Evolutionary conservation across 495 filamentous ascomycete species (phyloP), one percentile per base, ranked within the genome.

Genomic region (Trichoderma parareesei): DNA sequence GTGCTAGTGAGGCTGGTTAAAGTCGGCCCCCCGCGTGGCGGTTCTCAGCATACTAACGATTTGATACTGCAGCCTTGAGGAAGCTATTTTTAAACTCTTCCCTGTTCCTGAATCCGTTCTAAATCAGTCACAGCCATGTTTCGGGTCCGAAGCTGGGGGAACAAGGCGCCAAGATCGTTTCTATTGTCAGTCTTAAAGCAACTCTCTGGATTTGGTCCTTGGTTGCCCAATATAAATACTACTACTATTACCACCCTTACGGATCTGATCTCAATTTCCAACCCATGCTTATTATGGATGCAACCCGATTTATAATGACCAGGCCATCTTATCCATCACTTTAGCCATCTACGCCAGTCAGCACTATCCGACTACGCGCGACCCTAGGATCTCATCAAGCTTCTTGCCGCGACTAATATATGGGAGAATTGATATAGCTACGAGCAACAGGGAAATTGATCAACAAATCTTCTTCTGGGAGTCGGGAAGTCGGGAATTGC

Each of bases 281-380:
- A 10, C 53, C 46, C 53, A 57, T 57, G 20, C 53, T 35, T 14
- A 57, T 57, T 57, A 10, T 57, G 53, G 53, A 37, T 57, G 35
- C 33, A 4, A 14, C 11, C 27, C 16, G 20, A 35, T 14, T 33
- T 27, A 20, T 57, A 11, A n/a, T 13, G 37, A 37, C 27, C 53
- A n/a, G 37, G 46, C 10, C 27, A 57, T 57, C 53, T 57, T 3
- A 37, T 57, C 27, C 33, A 57, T 57, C 53, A 37, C 53, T 37
- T 57, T 57, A 57, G 53, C 53, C 53, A 37, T 57, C 53, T 57
- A 14, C 27, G 53, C 53, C 53, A 18, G 53, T 57, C 53, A 57
- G 53, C 53, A 57, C 53, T 57, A 57, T 57, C 7, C 27, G 6
- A 18, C 33, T 35, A n/a, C n/a, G n/a, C 53, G 53, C 53, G 53